A percentile compares a stretch with the other conserved stretches of the same genome.
phyloP scores from a whole-genome alignment of 345 rosid genomes.

The Lepidium africanum region DNA sequence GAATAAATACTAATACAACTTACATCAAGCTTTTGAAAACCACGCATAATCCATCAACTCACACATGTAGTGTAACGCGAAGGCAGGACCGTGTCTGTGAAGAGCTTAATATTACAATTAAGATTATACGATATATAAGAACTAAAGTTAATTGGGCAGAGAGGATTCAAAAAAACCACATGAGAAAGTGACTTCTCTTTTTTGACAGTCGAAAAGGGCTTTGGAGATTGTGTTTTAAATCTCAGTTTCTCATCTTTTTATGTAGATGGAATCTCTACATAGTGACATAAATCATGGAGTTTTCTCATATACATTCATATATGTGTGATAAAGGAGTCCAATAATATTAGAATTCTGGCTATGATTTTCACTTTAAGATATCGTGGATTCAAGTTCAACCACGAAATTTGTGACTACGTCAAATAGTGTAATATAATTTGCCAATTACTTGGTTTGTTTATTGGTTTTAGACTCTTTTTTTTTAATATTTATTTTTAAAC shows the following conservation, averaged over 20 bases:
- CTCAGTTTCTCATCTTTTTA: slow-evolving; percentile 17
- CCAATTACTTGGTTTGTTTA: neutral
- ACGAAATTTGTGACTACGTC: too few species aligned
- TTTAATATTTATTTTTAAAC: too few species aligned
- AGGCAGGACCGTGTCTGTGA: slow-evolving; percentile 46
- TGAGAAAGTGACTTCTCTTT: slow-evolving; percentile 25
- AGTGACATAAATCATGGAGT: slow-evolving; percentile 22
- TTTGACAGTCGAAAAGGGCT: slow-evolving; percentile 35
- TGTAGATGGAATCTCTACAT: slow-evolving; percentile 10
- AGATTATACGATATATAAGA: neutral
- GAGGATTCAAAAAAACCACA: slow-evolving; percentile 23
- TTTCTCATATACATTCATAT: neutral
- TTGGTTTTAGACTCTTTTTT: neutral
- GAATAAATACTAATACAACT: neutral
- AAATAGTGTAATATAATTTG: neutral
- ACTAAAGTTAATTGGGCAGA: slow-evolving; percentile 25
- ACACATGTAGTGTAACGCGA: neutral
- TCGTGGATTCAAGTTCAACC: too few species aligned
- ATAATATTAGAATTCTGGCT: too few species aligned
- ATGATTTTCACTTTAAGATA: too few species aligned
- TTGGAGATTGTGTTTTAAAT: slow-evolving; percentile 31
- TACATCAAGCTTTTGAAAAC: neutral
- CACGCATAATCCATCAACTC: neutral
- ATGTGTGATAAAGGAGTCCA: too few species aligned
- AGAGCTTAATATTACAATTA: neutral